Base-by-base conservation (phyloP, 257 asterid genomes). In the Scutellaria galericulata region DNA sequence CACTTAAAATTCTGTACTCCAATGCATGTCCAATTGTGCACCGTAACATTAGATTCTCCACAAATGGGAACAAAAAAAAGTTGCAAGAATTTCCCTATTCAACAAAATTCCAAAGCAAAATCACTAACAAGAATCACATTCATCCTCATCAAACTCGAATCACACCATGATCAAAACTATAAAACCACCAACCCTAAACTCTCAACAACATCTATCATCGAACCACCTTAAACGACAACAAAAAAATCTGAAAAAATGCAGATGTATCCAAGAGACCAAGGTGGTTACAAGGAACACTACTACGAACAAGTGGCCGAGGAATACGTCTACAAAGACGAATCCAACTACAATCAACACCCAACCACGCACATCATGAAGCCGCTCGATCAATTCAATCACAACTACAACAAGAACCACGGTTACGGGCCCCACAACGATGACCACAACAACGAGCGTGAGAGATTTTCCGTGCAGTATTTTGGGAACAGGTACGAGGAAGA, bases 61-160 rank as follows among this genome's bases (percentile, higher is more conserved):
- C 24, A 13, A 59, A 51, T 67, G 64, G 68, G 18, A 58, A 66
- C 27, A 24, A 24, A 40, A 15, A 75, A 12, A 75, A 44, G 79
- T 31, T 27, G 18, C 6, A 7, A 69, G 24, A 76, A 76, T 52
- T 31, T 51, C 20, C 1, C 15, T 15, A 2, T 61, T n/a, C 35
- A 61, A 3, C 9, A 14, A 71, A 11, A 61, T 47, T 48, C 10
- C 18, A 37, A 50, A n/a, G 9, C 50, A 47, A 72, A 55, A 39
- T 5, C 15, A 37, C 6, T 15, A 35, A 64, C 10, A 42, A 51
- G 78, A 54, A 74, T 65, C 52, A 3, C 68, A 74, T 74, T 64
- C 78, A 55, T 15, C 20, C 61, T 70, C 24, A 65, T 73, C 78
- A 45, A 18, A 54, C n/a, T 22, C 45, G 24, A 59, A 31, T 59